phyloP scores from a whole-genome alignment of 208 protist species.

The Trypanosomatidae sp. region DNA sequence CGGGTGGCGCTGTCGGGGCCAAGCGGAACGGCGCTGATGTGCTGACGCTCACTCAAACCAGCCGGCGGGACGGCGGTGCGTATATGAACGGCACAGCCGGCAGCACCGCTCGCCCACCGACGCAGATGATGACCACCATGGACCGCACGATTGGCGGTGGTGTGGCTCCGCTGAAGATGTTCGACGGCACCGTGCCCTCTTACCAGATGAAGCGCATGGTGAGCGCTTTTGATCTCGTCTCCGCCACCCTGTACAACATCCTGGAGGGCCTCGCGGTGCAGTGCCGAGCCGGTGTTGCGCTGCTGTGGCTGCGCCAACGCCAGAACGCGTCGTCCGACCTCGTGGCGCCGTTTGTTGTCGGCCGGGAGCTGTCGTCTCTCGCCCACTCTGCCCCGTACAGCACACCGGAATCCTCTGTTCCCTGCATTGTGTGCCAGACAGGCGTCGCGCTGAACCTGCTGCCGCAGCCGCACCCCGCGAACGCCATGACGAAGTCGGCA shows the following conservation, averaged over 20 bases:
- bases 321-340: slow-evolving; percentile 73
- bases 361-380: slow-evolving; percentile 60
- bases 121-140: not conserved
- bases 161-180: slow-evolving; percentile 30
- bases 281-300: slow-evolving; percentile 56
- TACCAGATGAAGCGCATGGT: slow-evolving; percentile 70
- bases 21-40: not conserved
- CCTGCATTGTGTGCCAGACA: slow-evolving; percentile 68
- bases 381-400: slow-evolving; percentile 74
- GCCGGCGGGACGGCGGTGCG: too few species aligned
- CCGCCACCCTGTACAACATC: slow-evolving; percentile 75
- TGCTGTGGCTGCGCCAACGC: slow-evolving; percentile 80
- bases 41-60: not conserved
- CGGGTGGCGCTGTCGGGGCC: not conserved
- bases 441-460: slow-evolving; percentile 85
- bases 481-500: not conserved
- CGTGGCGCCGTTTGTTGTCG: slow-evolving; percentile 87
- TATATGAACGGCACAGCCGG: slow-evolving; percentile 10
- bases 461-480: slow-evolving; percentile 24
- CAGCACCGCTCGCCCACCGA: not conserved
- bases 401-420: slow-evolving; percentile 66
- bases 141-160: not conserved
- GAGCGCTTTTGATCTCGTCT: slow-evolving; percentile 75
- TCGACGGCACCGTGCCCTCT: slow-evolving; percentile 57
- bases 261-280: slow-evolving; percentile 82